Conservation (phyloP, 805 yeast genomes). For the Pichia pseudocactophila region DNA sequence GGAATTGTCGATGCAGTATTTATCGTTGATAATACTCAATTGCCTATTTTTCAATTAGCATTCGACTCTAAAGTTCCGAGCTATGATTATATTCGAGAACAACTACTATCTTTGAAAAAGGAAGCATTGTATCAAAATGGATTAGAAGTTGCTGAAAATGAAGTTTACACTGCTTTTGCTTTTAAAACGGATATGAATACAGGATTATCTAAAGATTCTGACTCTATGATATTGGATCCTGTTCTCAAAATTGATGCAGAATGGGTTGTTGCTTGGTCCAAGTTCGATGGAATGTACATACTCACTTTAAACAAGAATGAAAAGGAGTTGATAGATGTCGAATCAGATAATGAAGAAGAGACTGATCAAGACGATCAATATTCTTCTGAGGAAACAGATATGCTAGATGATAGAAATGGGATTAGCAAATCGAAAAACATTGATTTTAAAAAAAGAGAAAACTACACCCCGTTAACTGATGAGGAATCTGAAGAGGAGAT, state of each 20-base stretch:
- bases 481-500: too few species aligned
- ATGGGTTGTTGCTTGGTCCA: conserved; percentile 25
- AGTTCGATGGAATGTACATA: conserved; percentile 16
- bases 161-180: not conserved
- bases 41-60: conserved; percentile 7
- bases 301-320: conserved; percentile 14
- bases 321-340: not conserved
- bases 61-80: conserved; percentile 21
- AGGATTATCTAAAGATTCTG: conserved; percentile 7
- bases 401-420: not conserved
- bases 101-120: conserved; percentile 15
- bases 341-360: conserved; percentile 1
- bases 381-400: not conserved
- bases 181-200: not conserved
- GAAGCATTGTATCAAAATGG: conserved; percentile 9
- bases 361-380: conserved; percentile 7
- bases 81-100: conserved; percentile 19
- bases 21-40: conserved; percentile 23
- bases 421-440: too few species aligned
- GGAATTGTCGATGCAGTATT: conserved; percentile 26
- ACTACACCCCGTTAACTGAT: not conserved
- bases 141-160: conserved; percentile 1
- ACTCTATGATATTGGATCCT: conserved; percentile 17
- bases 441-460: not conserved
- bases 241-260: conserved; percentile 23